Evolutionary conservation across 2,329 filamentous ascomycete species (phyloP).

Genomic region (Apiospora pterosperma): DNA sequence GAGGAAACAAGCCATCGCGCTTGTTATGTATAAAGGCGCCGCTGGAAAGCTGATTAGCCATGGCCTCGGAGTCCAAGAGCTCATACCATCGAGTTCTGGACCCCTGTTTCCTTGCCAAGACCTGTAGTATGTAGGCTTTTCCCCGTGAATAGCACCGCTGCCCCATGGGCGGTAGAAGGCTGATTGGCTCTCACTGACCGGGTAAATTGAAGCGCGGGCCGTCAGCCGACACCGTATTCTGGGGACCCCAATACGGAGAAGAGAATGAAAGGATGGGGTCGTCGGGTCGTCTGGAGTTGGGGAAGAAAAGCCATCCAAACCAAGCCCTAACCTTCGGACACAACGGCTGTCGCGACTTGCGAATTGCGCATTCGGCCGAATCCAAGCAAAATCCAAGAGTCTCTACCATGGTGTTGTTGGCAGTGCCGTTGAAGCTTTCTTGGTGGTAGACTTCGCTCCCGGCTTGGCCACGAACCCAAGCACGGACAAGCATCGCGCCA

Average conservation of each 20-base stretch:
- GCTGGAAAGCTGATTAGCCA: neutral
- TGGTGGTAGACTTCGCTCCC: neutral
- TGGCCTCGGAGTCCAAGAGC: neutral
- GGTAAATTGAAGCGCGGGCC: slow-evolving; percentile 6
- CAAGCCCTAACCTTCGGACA: neutral
- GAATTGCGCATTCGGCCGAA: neutral
- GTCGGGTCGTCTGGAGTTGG: neutral
- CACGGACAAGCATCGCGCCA: neutral
- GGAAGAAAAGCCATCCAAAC: neutral
- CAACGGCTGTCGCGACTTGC: neutral
- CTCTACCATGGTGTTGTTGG: neutral
- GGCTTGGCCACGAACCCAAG: neutral
- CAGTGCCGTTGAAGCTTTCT: neutral
- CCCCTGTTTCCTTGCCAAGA: slow-evolving; percentile 3
- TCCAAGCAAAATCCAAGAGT: too few relatives aligned
- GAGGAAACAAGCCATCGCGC: neutral
- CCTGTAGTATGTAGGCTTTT: neutral
- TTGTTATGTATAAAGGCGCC: neutral
- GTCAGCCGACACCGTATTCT: slow-evolving; percentile 4
- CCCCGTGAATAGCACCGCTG: slow-evolving; percentile 4
- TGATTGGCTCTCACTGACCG: slow-evolving; percentile 1
- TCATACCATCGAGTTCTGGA: neutral
- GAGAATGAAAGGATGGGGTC: neutral
- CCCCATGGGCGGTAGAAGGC: slow-evolving; percentile 1
- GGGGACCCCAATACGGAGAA: slow-evolving; percentile 3